Percentiles rank a stretch among this genome's conserved stretches.
Conservation (phyloP, 768 basidiomycete species). For the Amanita muscaria region DNA sequence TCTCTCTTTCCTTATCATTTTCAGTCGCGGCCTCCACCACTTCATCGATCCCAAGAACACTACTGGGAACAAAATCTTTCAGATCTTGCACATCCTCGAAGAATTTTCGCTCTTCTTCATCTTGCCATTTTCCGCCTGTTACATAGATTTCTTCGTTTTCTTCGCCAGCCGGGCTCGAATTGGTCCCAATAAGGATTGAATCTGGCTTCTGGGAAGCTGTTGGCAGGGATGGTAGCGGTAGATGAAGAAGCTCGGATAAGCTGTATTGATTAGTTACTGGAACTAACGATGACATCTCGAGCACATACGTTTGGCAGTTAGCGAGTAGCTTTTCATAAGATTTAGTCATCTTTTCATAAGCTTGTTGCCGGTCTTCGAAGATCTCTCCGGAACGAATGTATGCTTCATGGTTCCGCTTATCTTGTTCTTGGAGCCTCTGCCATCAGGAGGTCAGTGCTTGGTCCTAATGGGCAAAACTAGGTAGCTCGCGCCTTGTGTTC, state of each 20-base stretch:
- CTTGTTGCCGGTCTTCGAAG: constrained; percentile 97
- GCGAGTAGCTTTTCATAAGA: constrained; percentile 86
- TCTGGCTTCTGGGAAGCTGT: constrained; percentile 73
- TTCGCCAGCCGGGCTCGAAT: constrained; percentile 29
- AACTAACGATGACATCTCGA: neutral
- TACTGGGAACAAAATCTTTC: constrained; percentile 84
- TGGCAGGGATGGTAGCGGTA: constrained; percentile 77
- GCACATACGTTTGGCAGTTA: constrained; percentile 76
- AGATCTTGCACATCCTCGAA: constrained; percentile 91
- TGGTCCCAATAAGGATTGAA: constrained; percentile 68
- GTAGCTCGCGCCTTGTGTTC: constrained; percentile 65
- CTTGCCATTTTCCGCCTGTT: constrained; percentile 89
- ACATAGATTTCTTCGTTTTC: constrained; percentile 49
- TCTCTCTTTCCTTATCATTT: constrained; percentile 32
- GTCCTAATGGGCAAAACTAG: neutral
- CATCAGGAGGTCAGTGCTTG: neutral
- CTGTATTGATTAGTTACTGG: constrained; percentile 29
- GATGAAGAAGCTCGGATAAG: constrained; percentile 83
- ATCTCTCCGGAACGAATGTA: constrained; percentile 99
- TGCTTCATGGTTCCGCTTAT: constrained; percentile 94
- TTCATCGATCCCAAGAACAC: constrained; percentile 69
- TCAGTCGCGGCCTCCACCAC: constrained; percentile 20
- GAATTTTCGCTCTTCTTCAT: constrained; percentile 91
- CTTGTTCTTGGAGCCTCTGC: constrained; percentile 93
- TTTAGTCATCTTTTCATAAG: constrained; percentile 98